phyloP scores from a whole-genome alignment of 75 land plant species.

The Adiantum capillusveneris region DNA sequence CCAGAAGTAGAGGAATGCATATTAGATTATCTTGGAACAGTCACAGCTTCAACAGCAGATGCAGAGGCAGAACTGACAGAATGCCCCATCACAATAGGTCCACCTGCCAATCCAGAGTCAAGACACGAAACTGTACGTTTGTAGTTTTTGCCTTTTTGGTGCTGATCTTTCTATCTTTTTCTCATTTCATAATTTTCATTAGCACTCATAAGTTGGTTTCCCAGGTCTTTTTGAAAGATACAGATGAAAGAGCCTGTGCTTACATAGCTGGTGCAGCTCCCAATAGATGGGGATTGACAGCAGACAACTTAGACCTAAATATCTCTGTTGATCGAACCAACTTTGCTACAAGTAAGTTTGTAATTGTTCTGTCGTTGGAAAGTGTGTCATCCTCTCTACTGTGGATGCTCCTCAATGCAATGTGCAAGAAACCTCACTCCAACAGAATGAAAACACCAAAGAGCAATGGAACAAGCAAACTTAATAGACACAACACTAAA shows the following conservation, averaged over 20 bases:
- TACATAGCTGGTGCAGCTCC: constrained; percentile 98
- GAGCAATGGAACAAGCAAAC: too few relatives aligned
- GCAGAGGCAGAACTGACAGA: constrained; percentile 9
- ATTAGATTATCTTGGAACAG: constrained; percentile 93
- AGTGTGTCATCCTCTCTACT: too few relatives aligned
- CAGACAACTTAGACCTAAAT: constrained; percentile 69
- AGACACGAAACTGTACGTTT: constrained; percentile 74
- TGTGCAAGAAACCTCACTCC: too few relatives aligned
- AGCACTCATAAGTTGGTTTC: constrained; percentile 4
- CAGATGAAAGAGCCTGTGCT: constrained; percentile 99
- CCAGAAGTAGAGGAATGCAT: constrained; percentile 89
- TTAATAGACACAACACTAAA: too few relatives aligned
- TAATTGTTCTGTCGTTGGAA: too few relatives aligned
- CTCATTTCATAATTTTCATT: too few relatives aligned
- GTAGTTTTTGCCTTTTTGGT: too few relatives aligned
- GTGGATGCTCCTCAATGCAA: too few relatives aligned
- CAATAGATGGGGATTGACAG: constrained; percentile 92
- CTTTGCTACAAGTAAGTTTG: background rate
- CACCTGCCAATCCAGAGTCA: constrained; percentile 55
- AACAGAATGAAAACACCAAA: too few relatives aligned
- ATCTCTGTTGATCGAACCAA: constrained; percentile 14
- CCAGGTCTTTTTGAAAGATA: constrained; percentile 90
- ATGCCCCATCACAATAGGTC: constrained; percentile 40
- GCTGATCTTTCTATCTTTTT: too few relatives aligned
- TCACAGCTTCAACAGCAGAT: constrained; percentile 25